Conservation (phyloP, 2,329 filamentous ascomycete genomes). For the Aspergillus awamori region DNA sequence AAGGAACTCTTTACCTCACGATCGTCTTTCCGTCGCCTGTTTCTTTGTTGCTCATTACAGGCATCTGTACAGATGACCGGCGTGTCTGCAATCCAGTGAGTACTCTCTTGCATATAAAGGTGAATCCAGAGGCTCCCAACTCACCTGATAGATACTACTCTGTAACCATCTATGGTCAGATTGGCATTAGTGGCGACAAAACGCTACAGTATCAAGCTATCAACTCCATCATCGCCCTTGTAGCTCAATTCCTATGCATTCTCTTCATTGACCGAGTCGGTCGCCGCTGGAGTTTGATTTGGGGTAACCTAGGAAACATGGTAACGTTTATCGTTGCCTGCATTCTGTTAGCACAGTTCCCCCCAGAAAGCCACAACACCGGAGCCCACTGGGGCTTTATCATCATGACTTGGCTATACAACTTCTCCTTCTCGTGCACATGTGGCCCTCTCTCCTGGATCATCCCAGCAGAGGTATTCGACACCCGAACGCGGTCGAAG, state of each 20-base stretch:
- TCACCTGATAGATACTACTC: constrained; percentile 61
- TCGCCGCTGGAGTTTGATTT: constrained; percentile 71
- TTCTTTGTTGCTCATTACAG: constrained; percentile 70
- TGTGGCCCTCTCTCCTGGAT: constrained; percentile 70
- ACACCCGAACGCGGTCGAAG: constrained; percentile 73
- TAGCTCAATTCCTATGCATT: constrained; percentile 71
- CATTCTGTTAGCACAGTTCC: constrained; percentile 61
- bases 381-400: constrained; percentile 62
- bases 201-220: constrained; percentile 77
- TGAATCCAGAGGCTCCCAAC: not conserved
- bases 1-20: constrained; percentile 67
- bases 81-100: constrained; percentile 67
- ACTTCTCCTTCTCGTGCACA: constrained; percentile 72
- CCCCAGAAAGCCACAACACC: constrained; percentile 54
- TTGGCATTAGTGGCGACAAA: constrained; percentile 66
- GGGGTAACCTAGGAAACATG: constrained; percentile 71
- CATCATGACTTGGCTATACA: constrained; percentile 75
- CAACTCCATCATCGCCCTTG: constrained; percentile 69
- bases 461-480: constrained; percentile 70
- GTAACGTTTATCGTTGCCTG: constrained; percentile 72
- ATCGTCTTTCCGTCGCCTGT: constrained; percentile 70
- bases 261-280: constrained; percentile 67
- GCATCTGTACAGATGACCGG: constrained; percentile 77
- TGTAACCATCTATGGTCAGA: constrained; percentile 66
- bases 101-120: not conserved